Evolutionary conservation across 768 basidiomycete species (phyloP), one percentile per base, ranked within the genome.

Genomic region (Coprinopsis sp.): DNA sequence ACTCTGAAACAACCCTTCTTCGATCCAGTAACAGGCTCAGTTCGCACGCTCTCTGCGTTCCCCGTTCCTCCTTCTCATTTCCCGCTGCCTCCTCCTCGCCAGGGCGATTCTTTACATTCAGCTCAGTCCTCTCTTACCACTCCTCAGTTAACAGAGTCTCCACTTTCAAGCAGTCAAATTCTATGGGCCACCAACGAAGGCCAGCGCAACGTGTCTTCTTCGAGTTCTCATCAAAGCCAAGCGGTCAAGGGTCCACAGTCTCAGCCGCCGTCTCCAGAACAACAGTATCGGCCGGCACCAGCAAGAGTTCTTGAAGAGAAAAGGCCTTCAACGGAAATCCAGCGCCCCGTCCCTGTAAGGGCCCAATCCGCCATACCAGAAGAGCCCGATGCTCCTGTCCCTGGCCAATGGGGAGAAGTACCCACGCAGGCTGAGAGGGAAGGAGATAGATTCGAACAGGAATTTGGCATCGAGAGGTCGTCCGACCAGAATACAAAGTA

Each of bases 1-100:
- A 65, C 66, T 47, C 67, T 61, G 40, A 54, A 48, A 33, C 64
- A 57, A 25, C 60, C 61, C 37, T 69, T 64, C 19, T 58, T 66
- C 10, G 71, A 75, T 44, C 58, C 67, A 10, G 65, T 71, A 37
- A 70, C 71, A 7, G 74, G 72, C 29, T 81, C 82, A 22, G 72
- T 85, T n/a, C 73, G 82, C 16, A 82, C 84, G 1, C 67, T 89
- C 19, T 84, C 82, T 25, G 82, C 80, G 0, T 89, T 89, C 60
- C 87, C 87, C 19, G 63, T 74, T 0, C 87, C 87, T 13, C 87
- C 87, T 0, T 78, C 77, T 1, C 84, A 87, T 59, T 78, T 83
- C 48, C 86, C 86, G 11, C 63, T 82, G 12, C 86, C 82, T 28
- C 74, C 77, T 23, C 64, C 60, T 16, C 60, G 62, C 4, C 42